phyloP scores from a whole-genome alignment of 2,329 filamentous ascomycete species.

The Calonectria pseudoturangicola region DNA sequence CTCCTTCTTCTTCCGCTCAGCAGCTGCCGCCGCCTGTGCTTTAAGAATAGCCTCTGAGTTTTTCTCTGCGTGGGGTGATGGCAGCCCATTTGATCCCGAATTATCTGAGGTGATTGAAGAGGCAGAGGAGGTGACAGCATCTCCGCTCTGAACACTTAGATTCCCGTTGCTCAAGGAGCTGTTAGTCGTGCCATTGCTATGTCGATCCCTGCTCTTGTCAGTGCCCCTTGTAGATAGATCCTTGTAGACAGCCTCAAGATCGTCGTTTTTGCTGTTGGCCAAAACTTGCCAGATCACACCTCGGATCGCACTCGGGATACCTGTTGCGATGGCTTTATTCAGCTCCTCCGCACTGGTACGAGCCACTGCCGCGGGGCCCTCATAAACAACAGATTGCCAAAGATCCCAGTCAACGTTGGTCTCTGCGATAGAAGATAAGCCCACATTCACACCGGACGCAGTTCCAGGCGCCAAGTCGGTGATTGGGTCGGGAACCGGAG shows the following conservation, averaged over 20 bases:
- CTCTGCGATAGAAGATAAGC: constrained; percentile 82
- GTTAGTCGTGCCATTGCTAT: constrained; percentile 72
- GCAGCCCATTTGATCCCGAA: constrained; percentile 76
- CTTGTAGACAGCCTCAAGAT: constrained; percentile 89
- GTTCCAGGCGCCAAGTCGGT: constrained; percentile 87
- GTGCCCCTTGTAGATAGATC: constrained; percentile 88
- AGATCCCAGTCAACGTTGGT: constrained; percentile 97
- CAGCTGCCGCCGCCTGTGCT: constrained; percentile 76
- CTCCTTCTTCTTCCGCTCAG: constrained; percentile 84
- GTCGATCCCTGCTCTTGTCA: constrained; percentile 82
- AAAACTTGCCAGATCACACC: constrained; percentile 99
- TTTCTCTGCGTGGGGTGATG: constrained; percentile 76
- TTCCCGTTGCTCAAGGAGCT: constrained; percentile 73
- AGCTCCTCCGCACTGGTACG: constrained; percentile 92
- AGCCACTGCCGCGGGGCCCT: constrained; percentile 91
- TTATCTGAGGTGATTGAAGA: constrained; percentile 89
- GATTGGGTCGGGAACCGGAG: constrained; percentile 79
- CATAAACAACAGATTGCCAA: constrained; percentile 97
- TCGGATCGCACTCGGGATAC: constrained; percentile 94
- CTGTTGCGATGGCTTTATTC: constrained; percentile 91
- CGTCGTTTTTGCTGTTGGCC: constrained; percentile 94
- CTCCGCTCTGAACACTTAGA: constrained; percentile 75
- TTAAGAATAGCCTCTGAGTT: constrained; percentile 79
- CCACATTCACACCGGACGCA: constrained; percentile 85
- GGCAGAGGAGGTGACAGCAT: constrained; percentile 83